Evolutionary conservation across 2,329 filamentous ascomycete genomes (phyloP).

Genomic region (Pseudocercospora vitis): DNA sequence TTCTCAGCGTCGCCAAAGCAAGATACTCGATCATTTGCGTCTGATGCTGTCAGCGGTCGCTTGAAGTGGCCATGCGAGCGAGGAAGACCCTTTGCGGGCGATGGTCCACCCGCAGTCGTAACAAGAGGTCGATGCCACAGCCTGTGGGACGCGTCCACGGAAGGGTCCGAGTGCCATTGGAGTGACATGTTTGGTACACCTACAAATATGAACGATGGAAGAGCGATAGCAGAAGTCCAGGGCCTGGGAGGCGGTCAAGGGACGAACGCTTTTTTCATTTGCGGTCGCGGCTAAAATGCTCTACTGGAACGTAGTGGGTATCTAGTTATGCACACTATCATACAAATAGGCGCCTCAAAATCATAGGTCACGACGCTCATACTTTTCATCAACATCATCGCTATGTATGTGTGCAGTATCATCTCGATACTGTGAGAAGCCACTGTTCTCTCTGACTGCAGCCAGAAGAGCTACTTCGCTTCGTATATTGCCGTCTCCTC

Average conservation of each 20-base stretch:
- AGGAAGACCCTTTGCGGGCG: too few relatives aligned
- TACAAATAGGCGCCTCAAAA: neutral
- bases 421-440: neutral
- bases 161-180: too few relatives aligned
- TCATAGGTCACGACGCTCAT: constrained; percentile 11
- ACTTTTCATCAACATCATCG: constrained; percentile 16
- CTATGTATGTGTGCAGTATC: constrained; percentile 11
- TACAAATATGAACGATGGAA: neutral
- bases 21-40: too few relatives aligned
- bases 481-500: neutral
- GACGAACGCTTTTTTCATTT: constrained; percentile 3
- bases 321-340: constrained; percentile 12
- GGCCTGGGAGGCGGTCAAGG: constrained; percentile 5
- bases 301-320: constrained; percentile 6
- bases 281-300: constrained; percentile 3
- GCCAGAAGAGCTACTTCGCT: neutral
- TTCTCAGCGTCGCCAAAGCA: too few relatives aligned
- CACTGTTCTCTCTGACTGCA: neutral
- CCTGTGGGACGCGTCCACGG: too few relatives aligned
- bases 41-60: too few relatives aligned
- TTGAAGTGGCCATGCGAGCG: too few relatives aligned
- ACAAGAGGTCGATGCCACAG: too few relatives aligned
- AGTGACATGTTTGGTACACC: too few relatives aligned
- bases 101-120: too few relatives aligned
- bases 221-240: neutral